phyloP scores from a whole-genome alignment of 176 grass and related monocot species.

The Otatea glauca region DNA sequence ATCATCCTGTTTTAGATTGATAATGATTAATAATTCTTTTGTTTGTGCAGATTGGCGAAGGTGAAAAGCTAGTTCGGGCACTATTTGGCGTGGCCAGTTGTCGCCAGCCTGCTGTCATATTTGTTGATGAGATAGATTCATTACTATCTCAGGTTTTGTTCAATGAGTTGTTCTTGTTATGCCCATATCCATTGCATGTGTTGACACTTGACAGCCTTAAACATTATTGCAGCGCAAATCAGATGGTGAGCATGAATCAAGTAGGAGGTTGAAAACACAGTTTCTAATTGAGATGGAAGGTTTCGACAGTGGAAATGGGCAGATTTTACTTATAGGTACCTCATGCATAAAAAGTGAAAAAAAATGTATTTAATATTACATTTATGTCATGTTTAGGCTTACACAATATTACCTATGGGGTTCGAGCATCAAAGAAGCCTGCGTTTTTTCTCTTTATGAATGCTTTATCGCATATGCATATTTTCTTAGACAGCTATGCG shows the following conservation, averaged over 20 bases:
- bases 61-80: slow-evolving; percentile 93
- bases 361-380: slow-evolving; percentile 6
- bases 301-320: slow-evolving; percentile 86
- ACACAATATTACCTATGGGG: neutral
- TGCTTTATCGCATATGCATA: slow-evolving; percentile 5
- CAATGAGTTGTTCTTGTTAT: slow-evolving; percentile 33
- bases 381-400: slow-evolving; percentile 17
- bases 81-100: slow-evolving; percentile 95
- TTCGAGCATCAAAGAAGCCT: slow-evolving; percentile 23
- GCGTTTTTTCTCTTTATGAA: slow-evolving; percentile 5
- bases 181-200: slow-evolving; percentile 22
- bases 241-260: slow-evolving; percentile 98
- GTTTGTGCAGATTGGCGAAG: slow-evolving; percentile 87
- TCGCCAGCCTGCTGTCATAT: slow-evolving; percentile 96
- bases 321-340: slow-evolving; percentile 95
- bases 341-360: slow-evolving; percentile 8
- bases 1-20: slow-evolving; percentile 24
- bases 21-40: slow-evolving; percentile 25
- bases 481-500: slow-evolving; percentile 9
- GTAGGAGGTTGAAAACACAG: slow-evolving; percentile 96
- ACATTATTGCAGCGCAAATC: slow-evolving; percentile 84
- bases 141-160: slow-evolving; percentile 83
- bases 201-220: slow-evolving; percentile 43
- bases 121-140: slow-evolving; percentile 97
- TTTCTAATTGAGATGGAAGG: slow-evolving; percentile 99